Percentiles rank a stretch among this genome's conserved stretches.
Evolutionary conservation across 2,329 filamentous ascomycete genomes (phyloP).

Genomic region (Alternaria incomplexa): DNA sequence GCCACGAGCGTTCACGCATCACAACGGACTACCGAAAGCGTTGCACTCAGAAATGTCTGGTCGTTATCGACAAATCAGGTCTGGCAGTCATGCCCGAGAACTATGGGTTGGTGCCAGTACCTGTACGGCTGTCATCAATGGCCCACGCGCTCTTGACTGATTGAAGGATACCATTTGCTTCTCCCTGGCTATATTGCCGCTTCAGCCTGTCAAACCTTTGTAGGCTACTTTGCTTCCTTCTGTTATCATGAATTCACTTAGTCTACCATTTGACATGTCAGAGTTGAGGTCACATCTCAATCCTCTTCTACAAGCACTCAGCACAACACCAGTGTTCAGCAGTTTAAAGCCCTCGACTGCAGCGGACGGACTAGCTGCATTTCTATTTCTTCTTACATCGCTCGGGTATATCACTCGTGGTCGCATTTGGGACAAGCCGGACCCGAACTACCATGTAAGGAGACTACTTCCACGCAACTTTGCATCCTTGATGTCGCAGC

Average conservation of each 20-base stretch:
- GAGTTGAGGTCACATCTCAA: slow-evolving; percentile 21
- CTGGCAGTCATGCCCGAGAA: slow-evolving; percentile 4
- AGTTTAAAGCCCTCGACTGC: slow-evolving; percentile 41
- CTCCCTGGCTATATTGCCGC: background rate
- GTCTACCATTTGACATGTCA: slow-evolving; percentile 16
- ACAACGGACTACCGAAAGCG: background rate
- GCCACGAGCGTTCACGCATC: background rate
- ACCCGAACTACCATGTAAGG: slow-evolving; percentile 53
- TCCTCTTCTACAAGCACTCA: slow-evolving; percentile 15
- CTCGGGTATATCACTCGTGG: slow-evolving; percentile 53
- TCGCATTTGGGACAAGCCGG: slow-evolving; percentile 55
- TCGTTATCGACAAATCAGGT: background rate
- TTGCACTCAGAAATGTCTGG: background rate
- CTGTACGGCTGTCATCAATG: background rate
- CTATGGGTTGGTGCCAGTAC: background rate
- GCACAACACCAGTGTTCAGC: slow-evolving; percentile 15
- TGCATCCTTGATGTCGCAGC: background rate
- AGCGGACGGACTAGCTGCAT: slow-evolving; percentile 47
- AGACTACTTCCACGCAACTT: background rate
- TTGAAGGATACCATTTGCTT: background rate
- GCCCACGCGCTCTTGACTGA: background rate
- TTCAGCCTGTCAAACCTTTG: background rate
- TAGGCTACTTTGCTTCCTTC: background rate
- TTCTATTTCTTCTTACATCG: slow-evolving; percentile 46
- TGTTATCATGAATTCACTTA: slow-evolving; percentile 20